Conservation (phyloP, 106 monocot species). For the Vanilla planifolia region DNA sequence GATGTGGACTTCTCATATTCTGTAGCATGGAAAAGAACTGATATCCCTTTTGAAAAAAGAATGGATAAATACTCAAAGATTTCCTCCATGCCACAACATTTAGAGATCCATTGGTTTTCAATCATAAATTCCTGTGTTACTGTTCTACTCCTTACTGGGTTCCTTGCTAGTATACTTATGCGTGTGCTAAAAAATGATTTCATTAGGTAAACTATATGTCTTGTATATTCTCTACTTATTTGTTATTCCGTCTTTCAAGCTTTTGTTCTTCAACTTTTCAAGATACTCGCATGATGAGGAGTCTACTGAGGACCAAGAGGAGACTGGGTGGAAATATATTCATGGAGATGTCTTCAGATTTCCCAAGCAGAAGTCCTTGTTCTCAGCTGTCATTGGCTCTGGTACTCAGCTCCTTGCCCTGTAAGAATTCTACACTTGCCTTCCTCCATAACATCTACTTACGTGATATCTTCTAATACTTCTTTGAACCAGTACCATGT, state of each 20-base stretch:
- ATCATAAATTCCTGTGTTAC: constrained; percentile 77
- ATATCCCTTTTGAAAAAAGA: constrained; percentile 60
- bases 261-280: not conserved
- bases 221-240: not conserved
- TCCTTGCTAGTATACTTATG: constrained; percentile 77
- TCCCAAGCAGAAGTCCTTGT: constrained; percentile 60
- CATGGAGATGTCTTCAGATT: constrained; percentile 78
- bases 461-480: constrained; percentile 3
- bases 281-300: constrained; percentile 69
- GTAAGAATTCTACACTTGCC: constrained; percentile 27
- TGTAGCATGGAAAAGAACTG: constrained; percentile 62
- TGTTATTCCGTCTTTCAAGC: not conserved
- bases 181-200: constrained; percentile 78
- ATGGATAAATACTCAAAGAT: constrained; percentile 77
- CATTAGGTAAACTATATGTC: constrained; percentile 40
- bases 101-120: constrained; percentile 82
- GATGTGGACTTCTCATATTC: constrained; percentile 63
- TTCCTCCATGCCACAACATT: constrained; percentile 66
- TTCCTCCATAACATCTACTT: not conserved
- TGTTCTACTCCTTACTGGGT: constrained; percentile 69
- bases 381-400: constrained; percentile 66
- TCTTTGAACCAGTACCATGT: constrained; percentile 36
- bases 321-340: constrained; percentile 83
- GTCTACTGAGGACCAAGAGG: constrained; percentile 66
- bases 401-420: constrained; percentile 72